These are phyloP conservation scores for Eucalyptus curtisii DNA, from an alignment of 345 rosid genomes.

Conservation along the genomic window DNA sequence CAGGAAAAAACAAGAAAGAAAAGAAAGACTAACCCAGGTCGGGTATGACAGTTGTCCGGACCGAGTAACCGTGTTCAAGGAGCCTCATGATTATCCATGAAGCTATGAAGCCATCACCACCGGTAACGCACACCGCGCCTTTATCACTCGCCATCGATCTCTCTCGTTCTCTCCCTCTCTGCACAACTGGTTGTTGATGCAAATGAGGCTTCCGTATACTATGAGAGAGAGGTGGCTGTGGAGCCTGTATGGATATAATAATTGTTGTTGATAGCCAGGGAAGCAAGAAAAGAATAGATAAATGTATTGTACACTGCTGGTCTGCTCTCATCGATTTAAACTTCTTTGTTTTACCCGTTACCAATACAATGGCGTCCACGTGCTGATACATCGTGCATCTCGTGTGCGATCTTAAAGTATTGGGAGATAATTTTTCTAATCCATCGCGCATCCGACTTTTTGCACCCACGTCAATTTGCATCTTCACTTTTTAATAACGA, in stretches of 20 bases:
- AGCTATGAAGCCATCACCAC: conserved; percentile 38
- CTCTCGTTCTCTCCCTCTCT: background rate
- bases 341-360: background rate
- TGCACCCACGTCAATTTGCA: background rate
- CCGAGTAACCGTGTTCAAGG: conserved; percentile 34
- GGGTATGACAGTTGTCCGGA: conserved; percentile 33
- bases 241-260: background rate
- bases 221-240: background rate
- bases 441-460: background rate
- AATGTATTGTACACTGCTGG: background rate
- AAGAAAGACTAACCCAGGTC: conserved; percentile 4
- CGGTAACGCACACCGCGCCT: conserved; percentile 40
- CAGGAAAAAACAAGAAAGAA: background rate
- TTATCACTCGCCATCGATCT: background rate
- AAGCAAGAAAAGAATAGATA: background rate
- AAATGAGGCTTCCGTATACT: background rate
- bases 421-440: background rate
- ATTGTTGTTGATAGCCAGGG: background rate
- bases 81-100: conserved; percentile 52
- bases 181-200: background rate
- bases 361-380: background rate
- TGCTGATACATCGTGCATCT: background rate
- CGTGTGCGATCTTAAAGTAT: background rate
- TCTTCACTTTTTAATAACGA: background rate
- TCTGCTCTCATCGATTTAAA: background rate